Conservation (phyloP, 306 rosid genomes). For the Medicago arabica region DNA sequence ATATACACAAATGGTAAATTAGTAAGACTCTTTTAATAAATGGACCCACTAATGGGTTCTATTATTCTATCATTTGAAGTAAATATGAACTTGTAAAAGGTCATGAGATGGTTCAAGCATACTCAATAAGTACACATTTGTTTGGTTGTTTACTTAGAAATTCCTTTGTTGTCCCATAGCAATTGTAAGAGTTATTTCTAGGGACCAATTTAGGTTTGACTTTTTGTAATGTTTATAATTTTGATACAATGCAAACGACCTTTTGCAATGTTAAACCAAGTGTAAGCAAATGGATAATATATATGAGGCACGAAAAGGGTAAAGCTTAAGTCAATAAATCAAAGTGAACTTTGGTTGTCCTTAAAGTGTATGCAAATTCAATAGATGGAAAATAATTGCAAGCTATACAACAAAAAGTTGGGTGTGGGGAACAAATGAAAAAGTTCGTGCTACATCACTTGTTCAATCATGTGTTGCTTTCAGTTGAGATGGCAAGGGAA, state of each 20-base stretch:
- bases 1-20: too few relatives aligned
- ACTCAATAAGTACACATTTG: not conserved
- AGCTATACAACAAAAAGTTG: slow-evolving; percentile 16
- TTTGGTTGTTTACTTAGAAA: not conserved
- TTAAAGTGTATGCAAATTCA: slow-evolving; percentile 9
- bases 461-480: slow-evolving; percentile 25
- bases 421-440: slow-evolving; percentile 22
- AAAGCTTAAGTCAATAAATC: not conserved
- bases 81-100: too few relatives aligned
- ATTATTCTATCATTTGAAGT: too few relatives aligned
- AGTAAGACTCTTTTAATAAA: too few relatives aligned
- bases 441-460: not conserved
- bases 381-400: slow-evolving; percentile 24
- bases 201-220: not conserved
- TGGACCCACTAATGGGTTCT: too few relatives aligned
- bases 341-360: slow-evolving; percentile 28
- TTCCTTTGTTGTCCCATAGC: not conserved
- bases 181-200: not conserved
- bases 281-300: not conserved
- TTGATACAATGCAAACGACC: not conserved
- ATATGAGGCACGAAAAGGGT: not conserved
- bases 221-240: not conserved
- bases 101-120: not conserved
- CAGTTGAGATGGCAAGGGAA: not conserved
- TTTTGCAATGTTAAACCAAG: not conserved